Base-by-base conservation (phyloP, 768 basidiomycete genomes). In the Suillus alpinus region DNA sequence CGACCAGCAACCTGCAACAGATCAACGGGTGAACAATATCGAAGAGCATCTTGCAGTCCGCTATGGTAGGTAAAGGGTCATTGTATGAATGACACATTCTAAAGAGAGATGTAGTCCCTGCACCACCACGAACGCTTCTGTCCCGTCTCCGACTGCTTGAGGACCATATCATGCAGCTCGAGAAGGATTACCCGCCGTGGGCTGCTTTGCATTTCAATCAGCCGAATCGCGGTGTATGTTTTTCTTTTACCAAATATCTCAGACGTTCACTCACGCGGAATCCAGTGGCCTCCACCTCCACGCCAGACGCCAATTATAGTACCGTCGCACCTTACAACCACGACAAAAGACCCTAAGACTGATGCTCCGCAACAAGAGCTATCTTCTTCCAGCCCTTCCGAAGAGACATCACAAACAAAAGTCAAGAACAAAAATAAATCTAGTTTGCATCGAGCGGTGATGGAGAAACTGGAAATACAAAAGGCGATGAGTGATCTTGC, bases 121-220 rank as follows among this genome's bases (percentile, higher is more conserved):
- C 84, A 5, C 82, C 83, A 3, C 91, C 92, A 0, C 81, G 80
- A 7, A 86, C 82, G 4, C 73, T 93, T 23, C 76, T 88, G 26
- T 77, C 82, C 32, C 84, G 91, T 1, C 73, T 94, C 18, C 84
- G 84, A 63, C 86, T 84, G 63, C 72, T 94, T 1, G 91, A 94
- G 70, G 88, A 91, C 40, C 91, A 92, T 66, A 81, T 94, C 61
- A 79, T 89, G 40, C 81, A 80, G 55, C 77, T 94, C 1, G 91
- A 94, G 70, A 89, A 84, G 66, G 90, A 92, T 57, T 92, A 91
- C 67, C 91, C 91, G 3, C 89, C 91, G 6, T 93, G 91, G 91
- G 89, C 91, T 0, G 90, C 91, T 8, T 75, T 93, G n/a, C 91
- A 93, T 68, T 93, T 93, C 70, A 92, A 89, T 59, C 91, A 94